Evolutionary conservation across 2,329 filamentous ascomycete genomes (phyloP), one percentile per base, ranked within the genome.

Genomic region (Phyllosticta citrichinensis): DNA sequence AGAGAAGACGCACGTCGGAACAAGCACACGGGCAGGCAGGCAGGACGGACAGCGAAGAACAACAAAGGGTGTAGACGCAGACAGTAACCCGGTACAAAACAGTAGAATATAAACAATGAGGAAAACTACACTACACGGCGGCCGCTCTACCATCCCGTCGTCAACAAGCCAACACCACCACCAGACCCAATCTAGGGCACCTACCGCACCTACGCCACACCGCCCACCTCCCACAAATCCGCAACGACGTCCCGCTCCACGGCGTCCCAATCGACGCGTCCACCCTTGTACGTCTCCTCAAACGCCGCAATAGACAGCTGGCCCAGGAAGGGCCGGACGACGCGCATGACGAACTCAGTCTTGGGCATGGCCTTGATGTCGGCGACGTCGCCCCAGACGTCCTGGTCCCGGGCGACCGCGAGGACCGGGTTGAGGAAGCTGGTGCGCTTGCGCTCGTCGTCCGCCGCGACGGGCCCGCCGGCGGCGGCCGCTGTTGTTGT

Each of bases 241-340:
- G 76, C 83, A 69, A 95, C 71, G 63, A 95, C 69, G 55, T 81
- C 81, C 65, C 81, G 77, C 58, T 82, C 78, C 68, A 89, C 91
- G 10, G 79, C 79, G 57, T 85, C 82, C 67, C 80, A 71, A 72
- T 95, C 90, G 25, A 88, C 75, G 52, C 74, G 73, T 40, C 85
- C 86, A 85, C 97, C 92, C 17, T 87, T 85, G 73, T 99, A 99
- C 60, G 88, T 93, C 64, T 87, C 88, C 77, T 99, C 94, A 75
- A 97, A 99, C 0, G 89, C 87, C 71, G 87, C 89, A 68, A 99
- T 97, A 71, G 92, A 97, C 65, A 99, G 76, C 71, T 95, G 89
- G 14, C 87, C 88, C 70, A 97, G 91, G 75, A 97, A 97, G 0
- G 93, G 93, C 66, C 89, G 81, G 64, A 97, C 75, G 12, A 97